Evolutionary conservation across 345 rosid genomes (phyloP).

Genomic region (Eucalyptus sp.): DNA sequence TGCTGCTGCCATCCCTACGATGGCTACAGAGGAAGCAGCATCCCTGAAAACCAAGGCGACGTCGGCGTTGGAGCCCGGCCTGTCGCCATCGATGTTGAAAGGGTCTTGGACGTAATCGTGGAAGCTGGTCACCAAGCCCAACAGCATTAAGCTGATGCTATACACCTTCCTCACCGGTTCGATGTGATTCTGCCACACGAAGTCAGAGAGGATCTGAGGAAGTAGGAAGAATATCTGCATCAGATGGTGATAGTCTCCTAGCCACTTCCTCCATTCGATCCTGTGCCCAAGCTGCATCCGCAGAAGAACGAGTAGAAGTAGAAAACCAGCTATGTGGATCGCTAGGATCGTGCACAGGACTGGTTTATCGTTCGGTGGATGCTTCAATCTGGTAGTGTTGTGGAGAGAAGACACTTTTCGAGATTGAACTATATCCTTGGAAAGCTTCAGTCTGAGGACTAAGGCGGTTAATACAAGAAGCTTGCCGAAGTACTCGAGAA

Average conservation of each 20-base stretch:
- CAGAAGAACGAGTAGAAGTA: background rate
- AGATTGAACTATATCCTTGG: background rate
- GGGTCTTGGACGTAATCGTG: background rate
- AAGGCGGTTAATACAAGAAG: background rate
- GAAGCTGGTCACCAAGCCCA: background rate
- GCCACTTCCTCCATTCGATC: background rate
- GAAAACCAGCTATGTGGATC: background rate
- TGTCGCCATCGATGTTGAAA: background rate
- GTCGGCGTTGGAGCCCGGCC: background rate
- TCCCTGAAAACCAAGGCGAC: background rate
- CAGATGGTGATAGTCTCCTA: background rate
- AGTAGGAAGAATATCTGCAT: conserved; percentile 1
- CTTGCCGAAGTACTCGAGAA: background rate
- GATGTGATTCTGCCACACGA: background rate
- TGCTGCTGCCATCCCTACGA: background rate
- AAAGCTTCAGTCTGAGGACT: background rate
- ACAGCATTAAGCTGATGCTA: background rate
- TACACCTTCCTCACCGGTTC: background rate
- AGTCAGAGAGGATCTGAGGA: conserved; percentile 2
- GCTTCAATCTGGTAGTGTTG: background rate
- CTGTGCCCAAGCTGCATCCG: background rate
- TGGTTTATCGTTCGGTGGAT: background rate
- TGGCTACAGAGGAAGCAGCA: background rate
- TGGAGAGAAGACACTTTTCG: background rate
- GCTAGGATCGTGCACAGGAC: background rate